Evolutionary conservation across 305 asterid genomes (phyloP).

Genomic region (Fraxinus albicans): DNA sequence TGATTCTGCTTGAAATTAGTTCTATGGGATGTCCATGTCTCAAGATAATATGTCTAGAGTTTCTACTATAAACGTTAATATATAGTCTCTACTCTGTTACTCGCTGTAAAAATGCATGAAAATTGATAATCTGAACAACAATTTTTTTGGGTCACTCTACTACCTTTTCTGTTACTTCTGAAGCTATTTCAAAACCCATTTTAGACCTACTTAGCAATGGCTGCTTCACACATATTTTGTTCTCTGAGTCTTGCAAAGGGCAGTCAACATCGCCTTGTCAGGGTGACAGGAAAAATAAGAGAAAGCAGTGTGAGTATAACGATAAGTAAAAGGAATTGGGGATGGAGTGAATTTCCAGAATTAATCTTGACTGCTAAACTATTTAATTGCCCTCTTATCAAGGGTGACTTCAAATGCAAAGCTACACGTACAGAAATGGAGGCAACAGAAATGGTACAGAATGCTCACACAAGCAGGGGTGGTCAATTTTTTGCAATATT

Average conservation of each 20-base stretch:
- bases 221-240: not conserved
- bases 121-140: not conserved
- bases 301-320: too few species aligned
- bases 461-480: too few species aligned
- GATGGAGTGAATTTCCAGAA: not conserved
- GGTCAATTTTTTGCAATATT: too few species aligned
- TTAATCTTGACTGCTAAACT: not conserved
- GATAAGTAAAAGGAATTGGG: too few species aligned
- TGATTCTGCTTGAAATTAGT: not conserved
- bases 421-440: too few species aligned
- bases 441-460: too few species aligned
- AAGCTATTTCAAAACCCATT: not conserved
- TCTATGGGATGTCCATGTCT: not conserved
- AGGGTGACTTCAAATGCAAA: not conserved
- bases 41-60: not conserved
- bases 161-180: not conserved
- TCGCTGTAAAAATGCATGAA: not conserved
- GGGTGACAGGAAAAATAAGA: too few species aligned
- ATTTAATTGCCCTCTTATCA: not conserved
- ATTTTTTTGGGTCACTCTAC: not conserved
- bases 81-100: not conserved
- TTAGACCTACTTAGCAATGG: not conserved
- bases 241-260: not conserved
- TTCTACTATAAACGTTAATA: not conserved
- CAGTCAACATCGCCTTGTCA: not conserved